Evolutionary conservation across 129 eudicot genomes (phyloP), one percentile per base, ranked within the genome.

Genomic region (Smallanthus sonchifolius): DNA sequence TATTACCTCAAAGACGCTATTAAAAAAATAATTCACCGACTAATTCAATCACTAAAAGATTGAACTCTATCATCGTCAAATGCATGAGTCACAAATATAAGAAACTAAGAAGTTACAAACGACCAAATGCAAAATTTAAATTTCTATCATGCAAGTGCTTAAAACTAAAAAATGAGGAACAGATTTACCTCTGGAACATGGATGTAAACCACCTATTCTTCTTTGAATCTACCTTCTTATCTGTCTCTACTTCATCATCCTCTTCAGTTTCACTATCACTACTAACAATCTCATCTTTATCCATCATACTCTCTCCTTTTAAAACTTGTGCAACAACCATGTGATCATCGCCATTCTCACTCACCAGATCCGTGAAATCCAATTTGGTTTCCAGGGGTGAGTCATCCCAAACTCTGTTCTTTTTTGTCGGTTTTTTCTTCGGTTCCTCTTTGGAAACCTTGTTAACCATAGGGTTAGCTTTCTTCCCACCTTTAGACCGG

Each of bases 241-340:
- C 85, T 24, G 72, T 80, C 83, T 69, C 92, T 20, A 16, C 72
- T 24, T 84, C 86, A 82, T 88, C 94, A 28, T 81, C 90, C 59
- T 86, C 97, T 48, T 93, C 97, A 38, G 76, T 62, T 45, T 93
- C 96, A 76, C 97, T 86, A 3, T 93, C 98, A 81, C 97, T 90
- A 67, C 92, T 91, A 45, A 91, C 14, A 63, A 88, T 65, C 86
- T 95, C 99, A 69, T 95, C 99, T 80, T 76, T 87, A 79, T 95
- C 97, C 99, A 95, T 95, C 99, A 88, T 86, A 88, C 97, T 91
- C 88, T 90, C 91, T 38, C 98, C 98, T 78, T 83, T 75, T 84
- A 84, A 81, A 32, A 73, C 84, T 52, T 81, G 84, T 34, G 82
- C 87, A 85, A 77, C 73, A 9, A 70, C 67, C 57, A 83, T 74